A percentile compares a stretch with the other conserved stretches of the same genome.
These are phyloP conservation scores for Erysimum cheiri DNA, from an alignment of 441 rosid species.

Conservation along the genomic window DNA sequence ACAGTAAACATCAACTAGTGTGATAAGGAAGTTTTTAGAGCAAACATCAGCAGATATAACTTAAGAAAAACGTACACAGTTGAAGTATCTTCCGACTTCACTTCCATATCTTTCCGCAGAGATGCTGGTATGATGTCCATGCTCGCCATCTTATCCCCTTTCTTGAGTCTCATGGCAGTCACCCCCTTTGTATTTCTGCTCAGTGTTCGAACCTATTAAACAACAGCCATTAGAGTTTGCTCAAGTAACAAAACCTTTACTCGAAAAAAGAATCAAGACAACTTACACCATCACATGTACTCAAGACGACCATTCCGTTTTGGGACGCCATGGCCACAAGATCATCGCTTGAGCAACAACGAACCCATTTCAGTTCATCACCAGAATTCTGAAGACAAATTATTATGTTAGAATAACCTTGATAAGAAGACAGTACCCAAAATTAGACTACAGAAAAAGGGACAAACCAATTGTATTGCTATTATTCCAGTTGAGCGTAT, in stretches of 20 bases:
- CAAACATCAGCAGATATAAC: neutral
- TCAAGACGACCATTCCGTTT: slow-evolving; percentile 90
- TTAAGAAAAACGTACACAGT: slow-evolving; percentile 54
- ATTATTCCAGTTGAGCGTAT: slow-evolving; percentile 97
- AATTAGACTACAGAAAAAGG: slow-evolving; percentile 16
- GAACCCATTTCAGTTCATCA: slow-evolving; percentile 96
- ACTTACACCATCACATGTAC: slow-evolving; percentile 81
- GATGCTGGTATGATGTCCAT: slow-evolving; percentile 84
- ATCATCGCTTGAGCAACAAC: slow-evolving; percentile 89
- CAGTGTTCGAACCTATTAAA: slow-evolving; percentile 77
- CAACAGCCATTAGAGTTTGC: slow-evolving; percentile 33
- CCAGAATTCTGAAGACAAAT: slow-evolving; percentile 74
- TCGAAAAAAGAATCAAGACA: slow-evolving; percentile 17
- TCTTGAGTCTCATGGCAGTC: slow-evolving; percentile 85
- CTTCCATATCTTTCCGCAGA: slow-evolving; percentile 60
- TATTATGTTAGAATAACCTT: slow-evolving; percentile 23
- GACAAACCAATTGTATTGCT: slow-evolving; percentile 90
- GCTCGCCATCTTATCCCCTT: slow-evolving; percentile 88
- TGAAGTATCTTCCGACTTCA: slow-evolving; percentile 49
- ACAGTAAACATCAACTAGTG: neutral
- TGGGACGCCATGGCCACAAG: slow-evolving; percentile 97
- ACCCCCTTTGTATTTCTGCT: slow-evolving; percentile 90
- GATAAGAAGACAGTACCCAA: slow-evolving; percentile 5
- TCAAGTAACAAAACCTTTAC: slow-evolving; percentile 17
- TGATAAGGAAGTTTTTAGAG: slow-evolving; percentile 5